These are phyloP conservation scores for Erysimum cheiri DNA, from an alignment of 441 rosid genomes.

Conservation along the genomic window DNA sequence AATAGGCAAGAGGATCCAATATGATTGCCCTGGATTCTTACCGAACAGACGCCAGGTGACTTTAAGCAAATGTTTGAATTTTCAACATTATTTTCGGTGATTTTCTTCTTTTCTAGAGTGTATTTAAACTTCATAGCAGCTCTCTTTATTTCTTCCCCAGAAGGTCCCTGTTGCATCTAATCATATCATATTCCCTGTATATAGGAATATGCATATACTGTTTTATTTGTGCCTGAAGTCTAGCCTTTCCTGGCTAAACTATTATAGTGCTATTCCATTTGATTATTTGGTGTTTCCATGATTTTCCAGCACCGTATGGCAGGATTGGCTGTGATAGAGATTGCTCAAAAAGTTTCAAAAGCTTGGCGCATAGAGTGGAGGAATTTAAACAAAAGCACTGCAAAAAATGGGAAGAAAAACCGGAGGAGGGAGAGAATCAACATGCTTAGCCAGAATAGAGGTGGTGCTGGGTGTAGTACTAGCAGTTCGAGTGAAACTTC, in stretches of 20 bases:
- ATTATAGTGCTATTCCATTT: constrained; percentile 1
- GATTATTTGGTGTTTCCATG: constrained; percentile 40
- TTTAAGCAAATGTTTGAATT: constrained; percentile 22
- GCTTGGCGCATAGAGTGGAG: constrained; percentile 96
- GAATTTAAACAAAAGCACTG: constrained; percentile 59
- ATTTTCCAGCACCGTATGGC: constrained; percentile 96
- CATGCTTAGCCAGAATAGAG: constrained; percentile 90
- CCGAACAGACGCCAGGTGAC: constrained; percentile 91
- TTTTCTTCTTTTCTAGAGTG: background rate
- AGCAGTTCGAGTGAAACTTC: constrained; percentile 79
- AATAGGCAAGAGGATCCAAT: constrained; percentile 93
- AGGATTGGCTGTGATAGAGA: constrained; percentile 93
- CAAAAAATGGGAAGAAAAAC: constrained; percentile 70
- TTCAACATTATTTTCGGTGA: background rate
- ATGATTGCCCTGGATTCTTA: constrained; percentile 88
- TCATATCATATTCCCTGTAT: constrained; percentile 10
- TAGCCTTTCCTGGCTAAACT: constrained; percentile 28
- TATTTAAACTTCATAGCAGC: constrained; percentile 2
- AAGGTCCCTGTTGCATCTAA: constrained; percentile 18
- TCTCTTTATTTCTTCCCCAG: constrained; percentile 14
- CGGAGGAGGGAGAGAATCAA: constrained; percentile 77
- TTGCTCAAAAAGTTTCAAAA: constrained; percentile 93
- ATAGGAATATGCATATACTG: constrained; percentile 9
- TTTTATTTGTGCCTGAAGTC: constrained; percentile 1
- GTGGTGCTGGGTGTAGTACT: constrained; percentile 96